A percentile compares a stretch with the other conserved stretches of the same genome.
Conservation (phyloP, 164 flowering plant genomes). For the Dillenia turbinata region DNA sequence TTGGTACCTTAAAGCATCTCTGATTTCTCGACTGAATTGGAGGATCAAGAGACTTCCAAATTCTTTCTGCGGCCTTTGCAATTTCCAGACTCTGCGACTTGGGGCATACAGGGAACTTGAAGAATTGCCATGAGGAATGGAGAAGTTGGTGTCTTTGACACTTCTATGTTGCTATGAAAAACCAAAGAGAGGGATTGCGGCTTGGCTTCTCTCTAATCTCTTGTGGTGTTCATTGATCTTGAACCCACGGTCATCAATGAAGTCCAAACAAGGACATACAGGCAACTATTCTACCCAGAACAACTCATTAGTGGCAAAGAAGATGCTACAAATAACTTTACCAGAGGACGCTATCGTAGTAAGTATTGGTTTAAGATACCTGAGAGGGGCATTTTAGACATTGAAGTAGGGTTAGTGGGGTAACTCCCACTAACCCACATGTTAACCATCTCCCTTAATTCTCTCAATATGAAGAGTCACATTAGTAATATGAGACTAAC, state of each 20-base stretch:
- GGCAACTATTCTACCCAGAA: slow-evolving; percentile 61
- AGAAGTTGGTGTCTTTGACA: neutral
- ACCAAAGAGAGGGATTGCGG: too few relatives aligned
- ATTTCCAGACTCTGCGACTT: slow-evolving; percentile 11
- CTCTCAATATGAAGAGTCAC: too few relatives aligned
- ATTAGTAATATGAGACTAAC: too few relatives aligned
- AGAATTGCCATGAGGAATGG: slow-evolving; percentile 1
- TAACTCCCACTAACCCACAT: too few relatives aligned
- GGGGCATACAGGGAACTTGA: slow-evolving; percentile 2
- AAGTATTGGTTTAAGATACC: too few relatives aligned
- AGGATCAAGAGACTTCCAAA: slow-evolving; percentile 6
- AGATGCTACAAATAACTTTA: slow-evolving; percentile 63
- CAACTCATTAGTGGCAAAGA: slow-evolving; percentile 66
- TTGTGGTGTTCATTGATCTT: slow-evolving; percentile 57
- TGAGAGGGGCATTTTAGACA: too few relatives aligned
- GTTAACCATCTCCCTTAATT: too few relatives aligned
- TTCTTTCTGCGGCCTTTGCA: slow-evolving; percentile 7
- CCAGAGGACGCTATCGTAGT: slow-evolving; percentile 68
- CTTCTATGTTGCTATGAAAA: too few relatives aligned
- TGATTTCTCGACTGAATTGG: slow-evolving; percentile 5
- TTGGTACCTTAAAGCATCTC: slow-evolving; percentile 9
- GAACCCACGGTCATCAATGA: slow-evolving; percentile 74
- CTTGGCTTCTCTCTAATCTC: slow-evolving; percentile 8
- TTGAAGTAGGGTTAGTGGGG: too few relatives aligned
- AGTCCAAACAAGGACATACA: slow-evolving; percentile 53